A percentile compares a stretch with the other conserved stretches of the same genome.
Conservation (phyloP, 306 rosid genomes). For the Coriaria nepalensis region DNA sequence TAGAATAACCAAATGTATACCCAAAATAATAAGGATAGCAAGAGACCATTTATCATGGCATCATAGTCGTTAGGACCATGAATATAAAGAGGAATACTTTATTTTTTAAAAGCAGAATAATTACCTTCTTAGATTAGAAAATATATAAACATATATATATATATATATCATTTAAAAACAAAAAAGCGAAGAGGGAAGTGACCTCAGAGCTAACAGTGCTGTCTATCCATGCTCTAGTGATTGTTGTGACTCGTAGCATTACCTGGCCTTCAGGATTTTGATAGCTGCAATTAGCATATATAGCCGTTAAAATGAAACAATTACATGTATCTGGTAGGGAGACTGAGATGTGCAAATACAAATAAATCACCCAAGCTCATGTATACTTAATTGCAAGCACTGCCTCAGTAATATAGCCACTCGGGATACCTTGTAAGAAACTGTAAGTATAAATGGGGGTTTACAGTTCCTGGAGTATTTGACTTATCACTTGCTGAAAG, state of each 20-base stretch:
- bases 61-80: too few relatives aligned
- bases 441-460: constrained; percentile 86
- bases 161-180: too few relatives aligned
- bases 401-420: constrained; percentile 2
- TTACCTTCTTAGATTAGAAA: too few relatives aligned
- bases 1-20: too few relatives aligned
- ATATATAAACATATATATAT: too few relatives aligned
- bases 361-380: not conserved
- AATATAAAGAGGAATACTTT: too few relatives aligned
- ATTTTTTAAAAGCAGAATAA: too few relatives aligned
- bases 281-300: constrained; percentile 35
- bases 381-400: constrained; percentile 1
- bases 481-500: constrained; percentile 78
- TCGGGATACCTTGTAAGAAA: constrained; percentile 69
- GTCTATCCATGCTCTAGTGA: constrained; percentile 87
- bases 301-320: too few relatives aligned
- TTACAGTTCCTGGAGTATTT: constrained; percentile 57
- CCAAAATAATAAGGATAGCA: too few relatives aligned
- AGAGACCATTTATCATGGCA: too few relatives aligned
- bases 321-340: constrained; percentile 1
- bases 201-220: constrained; percentile 83
- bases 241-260: constrained; percentile 80
- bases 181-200: constrained; percentile 1
- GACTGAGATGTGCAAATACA: too few relatives aligned
- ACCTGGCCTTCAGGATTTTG: constrained; percentile 68